Conservation (phyloP, 441 rosid genomes). For the Gossypium davidsonii region DNA sequence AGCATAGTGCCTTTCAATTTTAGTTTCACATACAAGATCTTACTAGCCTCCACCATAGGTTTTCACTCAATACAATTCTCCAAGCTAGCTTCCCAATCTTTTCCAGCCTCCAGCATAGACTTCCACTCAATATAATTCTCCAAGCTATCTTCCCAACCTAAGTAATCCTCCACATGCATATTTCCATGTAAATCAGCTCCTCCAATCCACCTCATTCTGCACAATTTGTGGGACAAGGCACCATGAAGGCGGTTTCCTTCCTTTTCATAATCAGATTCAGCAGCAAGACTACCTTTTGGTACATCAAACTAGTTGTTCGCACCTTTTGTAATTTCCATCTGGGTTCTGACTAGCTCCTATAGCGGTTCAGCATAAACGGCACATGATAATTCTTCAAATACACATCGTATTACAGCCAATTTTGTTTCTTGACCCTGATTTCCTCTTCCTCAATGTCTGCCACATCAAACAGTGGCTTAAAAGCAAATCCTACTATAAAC, state of each 20-base stretch:
- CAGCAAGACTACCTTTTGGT: background rate
- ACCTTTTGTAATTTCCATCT: background rate
- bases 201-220: background rate
- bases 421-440: background rate
- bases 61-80: background rate
- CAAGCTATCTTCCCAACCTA: background rate
- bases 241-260: background rate
- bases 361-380: background rate
- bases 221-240: background rate
- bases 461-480: background rate
- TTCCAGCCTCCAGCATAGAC: background rate
- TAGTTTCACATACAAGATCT: background rate
- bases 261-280: background rate
- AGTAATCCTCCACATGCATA: background rate
- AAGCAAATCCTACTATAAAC: background rate
- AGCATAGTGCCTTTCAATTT: background rate
- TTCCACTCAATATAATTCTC: background rate
- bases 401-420: background rate
- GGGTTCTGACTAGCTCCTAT: background rate
- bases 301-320: background rate
- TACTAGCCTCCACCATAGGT: background rate
- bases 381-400: background rate
- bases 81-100: background rate
- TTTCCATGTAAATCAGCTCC: background rate
- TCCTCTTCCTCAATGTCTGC: background rate